These are phyloP conservation scores for Laetiporus sulphureus DNA, from an alignment of 1,284 basidiomycete species.

Conservation along the genomic window DNA sequence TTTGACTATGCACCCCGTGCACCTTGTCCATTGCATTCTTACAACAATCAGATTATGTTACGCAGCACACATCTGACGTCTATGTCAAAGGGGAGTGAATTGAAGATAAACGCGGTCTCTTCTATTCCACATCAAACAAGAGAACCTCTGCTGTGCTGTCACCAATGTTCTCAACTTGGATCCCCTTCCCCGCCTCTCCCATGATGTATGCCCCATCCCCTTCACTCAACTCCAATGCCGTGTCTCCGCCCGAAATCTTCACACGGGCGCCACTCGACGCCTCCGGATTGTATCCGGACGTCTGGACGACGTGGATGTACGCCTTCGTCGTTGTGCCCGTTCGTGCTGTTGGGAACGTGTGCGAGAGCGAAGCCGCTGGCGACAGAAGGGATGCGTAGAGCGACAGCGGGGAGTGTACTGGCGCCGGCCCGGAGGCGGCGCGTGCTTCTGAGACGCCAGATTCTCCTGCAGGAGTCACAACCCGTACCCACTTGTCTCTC, in stretches of 20 bases:
- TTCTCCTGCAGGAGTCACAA: constrained; percentile 65
- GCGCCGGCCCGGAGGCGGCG: constrained; percentile 68
- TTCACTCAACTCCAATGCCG: constrained; percentile 41
- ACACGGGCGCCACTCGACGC: constrained; percentile 44
- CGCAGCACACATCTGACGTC: too few relatives aligned
- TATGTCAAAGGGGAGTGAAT: too few relatives aligned
- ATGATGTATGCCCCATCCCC: constrained; percentile 71
- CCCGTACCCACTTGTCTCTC: constrained; percentile 53
- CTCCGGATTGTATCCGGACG: constrained; percentile 64
- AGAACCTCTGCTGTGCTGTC: constrained; percentile 59
- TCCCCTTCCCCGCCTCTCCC: constrained; percentile 35
- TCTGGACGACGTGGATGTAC: constrained; percentile 71
- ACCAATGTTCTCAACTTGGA: constrained; percentile 55
- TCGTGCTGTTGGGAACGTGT: constrained; percentile 31
- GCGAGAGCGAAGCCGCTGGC: constrained; percentile 43
- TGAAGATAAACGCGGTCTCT: too few relatives aligned
- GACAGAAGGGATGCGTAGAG: constrained; percentile 65
- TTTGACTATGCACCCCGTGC: too few relatives aligned
- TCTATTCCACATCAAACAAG: constrained; percentile 66
- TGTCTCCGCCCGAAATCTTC: constrained; percentile 32
- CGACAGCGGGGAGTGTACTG: constrained; percentile 57
- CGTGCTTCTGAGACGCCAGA: constrained; percentile 52
- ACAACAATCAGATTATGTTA: too few relatives aligned
- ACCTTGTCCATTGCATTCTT: too few relatives aligned
- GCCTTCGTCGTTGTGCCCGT: constrained; percentile 32